phyloP scores from a whole-genome alignment of 352 stramenopile genomes.

The Globisporangium nunn region DNA sequence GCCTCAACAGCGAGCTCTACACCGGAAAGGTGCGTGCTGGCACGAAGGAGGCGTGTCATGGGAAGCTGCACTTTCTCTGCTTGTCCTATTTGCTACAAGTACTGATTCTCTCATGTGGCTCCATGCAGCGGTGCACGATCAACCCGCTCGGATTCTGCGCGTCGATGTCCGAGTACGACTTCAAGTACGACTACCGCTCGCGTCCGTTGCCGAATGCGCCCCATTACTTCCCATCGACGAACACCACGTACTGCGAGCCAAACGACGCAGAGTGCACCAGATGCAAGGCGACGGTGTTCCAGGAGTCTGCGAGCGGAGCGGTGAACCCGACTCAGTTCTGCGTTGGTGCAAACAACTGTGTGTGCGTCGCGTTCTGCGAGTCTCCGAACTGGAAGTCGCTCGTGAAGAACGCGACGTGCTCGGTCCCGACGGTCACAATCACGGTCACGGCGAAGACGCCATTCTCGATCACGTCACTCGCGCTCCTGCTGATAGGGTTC shows the following conservation, averaged over 20 bases:
- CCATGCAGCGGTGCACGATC: slow-evolving; percentile 30
- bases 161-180: slow-evolving; percentile 32
- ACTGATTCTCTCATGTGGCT: too few relatives aligned
- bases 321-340: slow-evolving; percentile 32
- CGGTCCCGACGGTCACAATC: slow-evolving; percentile 10
- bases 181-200: slow-evolving; percentile 31
- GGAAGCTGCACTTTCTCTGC: too few relatives aligned
- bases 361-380: slow-evolving; percentile 42
- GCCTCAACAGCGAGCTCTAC: slow-evolving; percentile 35
- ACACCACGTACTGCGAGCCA: slow-evolving; percentile 48
- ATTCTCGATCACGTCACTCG: slow-evolving; percentile 21
- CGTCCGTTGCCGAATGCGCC: slow-evolving; percentile 19
- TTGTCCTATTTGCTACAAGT: too few relatives aligned
- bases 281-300: slow-evolving; percentile 19
- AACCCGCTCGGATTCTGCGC: slow-evolving; percentile 51
- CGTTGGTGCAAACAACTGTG: background rate
- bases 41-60: background rate
- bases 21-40: slow-evolving; percentile 9
- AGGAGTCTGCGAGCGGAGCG: slow-evolving; percentile 19
- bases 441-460: background rate
- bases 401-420: slow-evolving; percentile 23
- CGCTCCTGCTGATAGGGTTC: slow-evolving; percentile 23
- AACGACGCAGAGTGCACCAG: slow-evolving; percentile 24
- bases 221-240: slow-evolving; percentile 53
- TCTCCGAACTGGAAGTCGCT: too few relatives aligned